A percentile compares a stretch with the other conserved stretches of the same genome.
phyloP scores from a whole-genome alignment of 1,139 yeast species.

The Torulaspora pretoriensis region DNA sequence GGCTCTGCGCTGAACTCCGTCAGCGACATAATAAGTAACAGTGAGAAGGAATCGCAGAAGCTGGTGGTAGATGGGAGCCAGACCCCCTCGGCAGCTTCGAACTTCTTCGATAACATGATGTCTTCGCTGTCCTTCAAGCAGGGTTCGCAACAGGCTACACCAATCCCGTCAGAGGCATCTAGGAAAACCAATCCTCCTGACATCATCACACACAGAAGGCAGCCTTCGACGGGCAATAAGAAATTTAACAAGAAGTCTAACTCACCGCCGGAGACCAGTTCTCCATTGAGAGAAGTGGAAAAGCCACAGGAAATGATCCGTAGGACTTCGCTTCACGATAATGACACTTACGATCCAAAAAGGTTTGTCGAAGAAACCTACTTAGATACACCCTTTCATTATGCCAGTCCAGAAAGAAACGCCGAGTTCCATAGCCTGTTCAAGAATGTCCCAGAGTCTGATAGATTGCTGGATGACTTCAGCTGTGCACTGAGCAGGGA shows the following conservation, averaged over 20 bases:
- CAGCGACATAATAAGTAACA: constrained; percentile 15
- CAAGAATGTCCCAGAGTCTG: constrained; percentile 62
- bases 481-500: constrained; percentile 88
- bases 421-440: constrained; percentile 77
- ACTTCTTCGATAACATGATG: constrained; percentile 24
- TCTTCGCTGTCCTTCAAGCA: constrained; percentile 22
- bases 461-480: constrained; percentile 74
- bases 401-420: constrained; percentile 67
- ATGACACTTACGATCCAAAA: constrained; percentile 33
- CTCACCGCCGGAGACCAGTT: constrained; percentile 23
- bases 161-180: constrained; percentile 1
- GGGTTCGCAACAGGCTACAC: constrained; percentile 7
- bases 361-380: constrained; percentile 42
- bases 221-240: constrained; percentile 18
- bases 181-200: constrained; percentile 14
- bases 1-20: constrained; percentile 20
- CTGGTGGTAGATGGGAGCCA: background rate
- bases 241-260: constrained; percentile 16
- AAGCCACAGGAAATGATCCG: constrained; percentile 23
- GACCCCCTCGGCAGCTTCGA: constrained; percentile 10
- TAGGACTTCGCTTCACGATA: constrained; percentile 7
- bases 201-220: constrained; percentile 25
- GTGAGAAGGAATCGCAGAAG: constrained; percentile 9
- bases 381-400: constrained; percentile 44
- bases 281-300: constrained; percentile 30